phyloP scores from a whole-genome alignment of 2,329 filamentous ascomycete genomes.

The Cladosporium oxysporum region DNA sequence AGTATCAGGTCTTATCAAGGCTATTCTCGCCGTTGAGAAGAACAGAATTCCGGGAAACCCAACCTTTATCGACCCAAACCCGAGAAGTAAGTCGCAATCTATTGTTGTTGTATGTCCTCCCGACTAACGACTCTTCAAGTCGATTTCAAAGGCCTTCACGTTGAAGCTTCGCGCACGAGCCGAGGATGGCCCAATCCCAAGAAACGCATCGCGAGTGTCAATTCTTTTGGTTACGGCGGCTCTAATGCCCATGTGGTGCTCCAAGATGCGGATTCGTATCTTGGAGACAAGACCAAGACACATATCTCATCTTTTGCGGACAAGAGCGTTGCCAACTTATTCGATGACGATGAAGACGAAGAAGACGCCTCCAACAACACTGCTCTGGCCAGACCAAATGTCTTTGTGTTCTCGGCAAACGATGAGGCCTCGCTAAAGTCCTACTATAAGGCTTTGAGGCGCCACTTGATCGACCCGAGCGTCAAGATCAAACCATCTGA shows the following conservation, averaged over 20 bases:
- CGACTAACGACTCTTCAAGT: not conserved
- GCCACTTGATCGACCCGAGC: not conserved
- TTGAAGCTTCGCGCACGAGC: not conserved
- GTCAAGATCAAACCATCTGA: not conserved
- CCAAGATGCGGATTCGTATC: conserved; percentile 11
- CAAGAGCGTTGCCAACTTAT: not conserved
- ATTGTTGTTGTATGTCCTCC: not conserved
- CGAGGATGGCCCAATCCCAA: conserved; percentile 31
- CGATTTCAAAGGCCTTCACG: not conserved
- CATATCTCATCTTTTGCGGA: not conserved
- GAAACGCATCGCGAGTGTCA: conserved; percentile 22
- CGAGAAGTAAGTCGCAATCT: not conserved
- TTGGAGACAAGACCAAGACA: not conserved
- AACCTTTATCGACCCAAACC: not conserved
- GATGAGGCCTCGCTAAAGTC: conserved; percentile 15
- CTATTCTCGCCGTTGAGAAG: conserved; percentile 30
- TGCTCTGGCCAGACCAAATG: conserved; percentile 5
- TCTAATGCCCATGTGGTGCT: conserved; percentile 34
- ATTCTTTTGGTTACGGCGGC: conserved; percentile 34
- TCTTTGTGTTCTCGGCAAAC: conserved; percentile 21
- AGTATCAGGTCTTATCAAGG: conserved; percentile 30
- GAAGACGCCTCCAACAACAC: conserved; percentile 3
- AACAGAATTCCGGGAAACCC: conserved; percentile 15
- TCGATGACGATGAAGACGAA: not conserved
- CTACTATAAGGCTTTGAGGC: not conserved